These are phyloP conservation scores for Osmanthus fragrans DNA, from an alignment of 257 asterid species.

Conservation along the genomic window DNA sequence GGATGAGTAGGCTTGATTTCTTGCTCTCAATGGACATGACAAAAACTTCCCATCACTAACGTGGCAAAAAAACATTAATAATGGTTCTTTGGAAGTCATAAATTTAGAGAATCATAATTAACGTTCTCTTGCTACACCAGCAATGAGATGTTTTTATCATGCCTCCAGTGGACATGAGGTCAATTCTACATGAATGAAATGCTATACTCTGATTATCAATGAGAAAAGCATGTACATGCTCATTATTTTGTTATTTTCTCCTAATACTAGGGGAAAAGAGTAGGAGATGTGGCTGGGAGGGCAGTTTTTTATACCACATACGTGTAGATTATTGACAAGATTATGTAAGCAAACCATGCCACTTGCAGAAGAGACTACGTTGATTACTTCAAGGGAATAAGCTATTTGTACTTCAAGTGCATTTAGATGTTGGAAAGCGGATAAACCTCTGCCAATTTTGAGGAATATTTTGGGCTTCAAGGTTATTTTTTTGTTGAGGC, in stretches of 20 bases:
- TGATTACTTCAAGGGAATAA: no score
- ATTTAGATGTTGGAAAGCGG: conserved; percentile 55
- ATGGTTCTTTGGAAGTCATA: no score
- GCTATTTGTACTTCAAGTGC: no score
- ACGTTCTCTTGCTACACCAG: no score
- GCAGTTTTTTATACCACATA: conserved; percentile 58
- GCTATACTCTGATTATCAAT: conserved; percentile 50
- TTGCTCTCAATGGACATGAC: no score
- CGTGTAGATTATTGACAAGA: conserved; percentile 66
- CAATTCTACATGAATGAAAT: conserved; percentile 23
- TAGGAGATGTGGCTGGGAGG: conserved; percentile 39
- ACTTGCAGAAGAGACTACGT: conserved; percentile 33
- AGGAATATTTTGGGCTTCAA: conserved; percentile 18
- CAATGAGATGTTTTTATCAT: no score
- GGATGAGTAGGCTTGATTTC: conserved; percentile 6
- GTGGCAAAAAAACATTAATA: no score
- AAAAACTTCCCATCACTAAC: no score
- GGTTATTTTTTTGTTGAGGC: conserved; percentile 14
- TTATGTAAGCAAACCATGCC: conserved; percentile 72
- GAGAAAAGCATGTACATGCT: conserved; percentile 20
- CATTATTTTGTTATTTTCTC: conserved; percentile 35
- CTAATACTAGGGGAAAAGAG: conserved; percentile 33
- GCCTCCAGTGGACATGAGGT: no score
- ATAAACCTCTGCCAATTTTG: conserved; percentile 19
- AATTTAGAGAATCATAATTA: no score